Base-by-base conservation (phyloP, 2,329 filamentous ascomycete species). In the Fusarium zealandicum region DNA sequence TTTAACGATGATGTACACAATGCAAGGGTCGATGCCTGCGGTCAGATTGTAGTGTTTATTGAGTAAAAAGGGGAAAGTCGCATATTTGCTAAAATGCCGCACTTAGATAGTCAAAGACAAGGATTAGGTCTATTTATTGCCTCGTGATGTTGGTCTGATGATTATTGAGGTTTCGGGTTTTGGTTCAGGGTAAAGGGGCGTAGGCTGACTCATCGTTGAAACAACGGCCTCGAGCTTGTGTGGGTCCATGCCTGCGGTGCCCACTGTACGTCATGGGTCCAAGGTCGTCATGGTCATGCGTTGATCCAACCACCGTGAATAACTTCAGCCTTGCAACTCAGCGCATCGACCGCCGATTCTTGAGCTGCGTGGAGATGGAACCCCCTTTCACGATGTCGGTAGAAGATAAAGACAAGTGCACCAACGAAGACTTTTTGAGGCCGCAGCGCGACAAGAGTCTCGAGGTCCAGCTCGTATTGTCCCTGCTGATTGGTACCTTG, bases 381-480 rank as follows among this genome's bases (percentile, higher is more conserved):
- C 22, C 40, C 28, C 31, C 16, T 16, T 14, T 61, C 45, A 48
- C 40, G 35, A 63, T 56, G 49, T 20, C 6, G 33, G 13, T n/a
- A n/a, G n/a, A 25, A 5, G 22, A 35, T 5, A 32, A 39, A 12
- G 11, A 31, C 8, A n/a, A 18, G 4, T 42, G 46, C 31, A 16
- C 9, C 5, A 11, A 53, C 35, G 55, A 69, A 6, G 64, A 32
- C 18, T 3, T 53, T 22, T 53, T 72, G 44, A 54, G 22, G 14
- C 72, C 68, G 20, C 59, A 70, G 25, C 58, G 39, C 14, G 39
- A 62, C 20, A 82, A 78, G 64, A 73, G 85, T 71, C 73, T 81
- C 33, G 72, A 76, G 56, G 83, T 88, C 48, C 91, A 96, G 76
- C 82, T 92, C 44, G 81, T 86, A 54, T 80, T 96, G 65, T 93